Percentiles rank a stretch among this genome's conserved stretches.
phyloP scores from a whole-genome alignment of 2,329 filamentous ascomycete genomes.

The Fusarium luffae region DNA sequence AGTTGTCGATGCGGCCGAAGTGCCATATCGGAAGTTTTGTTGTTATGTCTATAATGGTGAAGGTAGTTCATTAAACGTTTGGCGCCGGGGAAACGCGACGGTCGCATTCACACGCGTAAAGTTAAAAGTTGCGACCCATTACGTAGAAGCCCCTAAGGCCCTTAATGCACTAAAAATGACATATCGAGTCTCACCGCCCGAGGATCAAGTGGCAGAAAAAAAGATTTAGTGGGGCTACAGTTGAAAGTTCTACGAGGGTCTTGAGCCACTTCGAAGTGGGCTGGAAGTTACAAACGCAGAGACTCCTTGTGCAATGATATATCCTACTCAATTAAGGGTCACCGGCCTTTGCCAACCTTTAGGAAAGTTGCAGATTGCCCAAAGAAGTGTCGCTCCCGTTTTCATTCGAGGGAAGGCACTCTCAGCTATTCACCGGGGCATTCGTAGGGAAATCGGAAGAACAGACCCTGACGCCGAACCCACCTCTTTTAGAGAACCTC shows the following conservation, averaged over 20 bases:
- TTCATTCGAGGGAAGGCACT: conserved; percentile 54
- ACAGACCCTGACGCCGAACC: background rate
- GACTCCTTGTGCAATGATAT: conserved; percentile 47
- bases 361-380: conserved; percentile 3
- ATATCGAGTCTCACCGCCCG: conserved; percentile 37
- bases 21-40: conserved; percentile 7
- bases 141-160: background rate
- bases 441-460: conserved; percentile 48
- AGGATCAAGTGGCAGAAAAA: conserved; percentile 45
- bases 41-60: background rate
- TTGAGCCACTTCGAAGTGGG: background rate
- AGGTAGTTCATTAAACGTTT: conserved; percentile 16
- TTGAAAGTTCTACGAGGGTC: conserved; percentile 23
- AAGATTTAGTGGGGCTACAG: conserved; percentile 29
- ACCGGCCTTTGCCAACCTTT: conserved; percentile 38
- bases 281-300: conserved; percentile 7
- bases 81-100: conserved; percentile 35
- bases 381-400: conserved; percentile 26
- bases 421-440: conserved; percentile 75
- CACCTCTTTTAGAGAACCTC: background rate
- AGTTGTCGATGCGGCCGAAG: background rate
- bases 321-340: conserved; percentile 36
- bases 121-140: conserved; percentile 30
- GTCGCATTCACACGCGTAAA: conserved; percentile 36
- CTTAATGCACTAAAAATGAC: conserved; percentile 8